Conservation (phyloP, 306 rosid genomes). For the Quercus parvula region DNA sequence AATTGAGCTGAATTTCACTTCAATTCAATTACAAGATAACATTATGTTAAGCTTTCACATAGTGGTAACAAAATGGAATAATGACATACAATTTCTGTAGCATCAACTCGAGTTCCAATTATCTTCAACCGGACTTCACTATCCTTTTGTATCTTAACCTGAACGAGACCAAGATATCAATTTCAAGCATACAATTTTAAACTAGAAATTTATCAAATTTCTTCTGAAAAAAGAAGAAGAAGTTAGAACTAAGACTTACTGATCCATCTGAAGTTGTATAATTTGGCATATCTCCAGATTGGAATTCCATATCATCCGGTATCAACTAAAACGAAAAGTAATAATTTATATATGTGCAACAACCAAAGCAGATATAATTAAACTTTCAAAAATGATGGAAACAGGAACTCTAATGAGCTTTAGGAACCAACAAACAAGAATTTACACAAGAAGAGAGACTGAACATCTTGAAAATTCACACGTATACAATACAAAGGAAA, state of each 20-base stretch:
- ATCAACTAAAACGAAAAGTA: conserved; percentile 51
- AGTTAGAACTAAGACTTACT: conserved; percentile 36
- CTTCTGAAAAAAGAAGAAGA: background rate
- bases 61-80: background rate
- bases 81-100: conserved; percentile 82
- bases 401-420: background rate
- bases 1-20: too few species aligned
- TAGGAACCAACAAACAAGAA: background rate
- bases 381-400: too few species aligned
- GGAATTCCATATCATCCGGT: conserved; percentile 99
- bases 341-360: background rate
- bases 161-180: conserved; percentile 28
- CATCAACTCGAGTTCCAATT: conserved; percentile 95
- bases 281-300: conserved; percentile 90
- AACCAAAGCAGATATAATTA: background rate
- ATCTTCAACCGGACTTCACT: conserved; percentile 97
- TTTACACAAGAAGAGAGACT: background rate
- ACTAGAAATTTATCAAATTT: background rate
- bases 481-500: background rate
- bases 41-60: background rate
- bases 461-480: background rate
- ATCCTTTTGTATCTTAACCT: conserved; percentile 97
- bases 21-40: too few species aligned
- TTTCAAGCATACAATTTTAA: background rate
- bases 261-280: conserved; percentile 98